These are phyloP conservation scores for Breynia disticha DNA, from an alignment of 441 rosid genomes.

Conservation along the genomic window DNA sequence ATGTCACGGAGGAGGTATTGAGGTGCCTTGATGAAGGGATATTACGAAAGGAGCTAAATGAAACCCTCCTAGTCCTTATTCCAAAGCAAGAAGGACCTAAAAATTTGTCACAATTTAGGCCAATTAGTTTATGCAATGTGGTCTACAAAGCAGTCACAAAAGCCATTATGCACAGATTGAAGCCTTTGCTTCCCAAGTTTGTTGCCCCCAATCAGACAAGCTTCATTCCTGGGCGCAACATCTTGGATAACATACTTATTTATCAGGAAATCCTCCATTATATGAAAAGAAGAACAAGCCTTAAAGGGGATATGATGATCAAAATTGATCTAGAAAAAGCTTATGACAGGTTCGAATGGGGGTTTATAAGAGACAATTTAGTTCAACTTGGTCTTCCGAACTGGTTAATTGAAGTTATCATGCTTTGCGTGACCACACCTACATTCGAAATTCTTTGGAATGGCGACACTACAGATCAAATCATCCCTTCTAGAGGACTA, in stretches of 20 bases:
- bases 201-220: background rate
- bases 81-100: no score
- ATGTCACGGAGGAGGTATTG: no score
- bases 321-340: background rate
- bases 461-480: no score
- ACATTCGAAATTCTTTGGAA: background rate
- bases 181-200: background rate
- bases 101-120: background rate
- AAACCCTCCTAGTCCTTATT: no score
- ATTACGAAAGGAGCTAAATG: no score
- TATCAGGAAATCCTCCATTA: background rate
- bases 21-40: no score
- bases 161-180: background rate
- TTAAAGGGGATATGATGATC: background rate
- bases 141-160: background rate
- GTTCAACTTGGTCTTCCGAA: background rate
- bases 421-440: background rate
- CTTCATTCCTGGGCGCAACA: background rate
- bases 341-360: background rate
- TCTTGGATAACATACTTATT: background rate
- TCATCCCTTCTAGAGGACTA: no score
- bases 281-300: background rate
- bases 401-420: no score
- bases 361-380: background rate
- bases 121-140: background rate